Base-by-base conservation (phyloP, 2,329 filamentous ascomycete genomes). In the Aspergillus costaricaensis region DNA sequence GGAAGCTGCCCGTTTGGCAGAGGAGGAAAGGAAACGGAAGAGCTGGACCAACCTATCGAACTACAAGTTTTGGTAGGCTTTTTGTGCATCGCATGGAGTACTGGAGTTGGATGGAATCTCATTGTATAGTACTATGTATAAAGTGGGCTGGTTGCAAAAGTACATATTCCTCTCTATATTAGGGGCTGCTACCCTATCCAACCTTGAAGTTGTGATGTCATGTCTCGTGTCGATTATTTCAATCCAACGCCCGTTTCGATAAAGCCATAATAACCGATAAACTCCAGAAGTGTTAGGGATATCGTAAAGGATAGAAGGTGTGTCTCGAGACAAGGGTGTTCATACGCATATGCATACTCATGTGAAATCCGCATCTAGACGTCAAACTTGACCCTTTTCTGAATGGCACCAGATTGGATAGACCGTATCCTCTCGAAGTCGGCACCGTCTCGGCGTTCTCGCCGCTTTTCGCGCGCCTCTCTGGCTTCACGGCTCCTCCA, bases 401-500 rank as follows among this genome's bases (percentile, higher is more conserved):
- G 73, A 44, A 74, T 72, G 19, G 69, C 66, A 17, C 67, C 67
- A 25, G 70, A 62, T 19, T 73, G 68, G 52, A 72, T 68, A 36
- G 66, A 59, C n/a, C 65, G 67, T 50, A 70, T 62, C 44, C 65
- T 71, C 39, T 72, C 68, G 17, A 65, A 58, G 9, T 68, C 64
- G 44, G 65, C 60, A 7, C 71, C 75, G 55, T 74, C 70, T 43
- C 85, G 78, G 66, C 81, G 77, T 66, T 86, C 83, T 63, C 80
- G 81, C 65, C 86, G 77, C 68, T 78, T 81, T 63, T 85, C 82
- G 64, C 86, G 77, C 32, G 84, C 86, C 68, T 88, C 86, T 58
- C 79, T 76, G 21, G 83, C 82, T 70, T 88, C 85, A 41, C 86
- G 77, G 43, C 76, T 79, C 67, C 82, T 84, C 84, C 85, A 88